Evolutionary conservation across 2,329 filamentous ascomycete genomes (phyloP), one percentile per base, ranked within the genome.

Genomic region (Fusarium citri): DNA sequence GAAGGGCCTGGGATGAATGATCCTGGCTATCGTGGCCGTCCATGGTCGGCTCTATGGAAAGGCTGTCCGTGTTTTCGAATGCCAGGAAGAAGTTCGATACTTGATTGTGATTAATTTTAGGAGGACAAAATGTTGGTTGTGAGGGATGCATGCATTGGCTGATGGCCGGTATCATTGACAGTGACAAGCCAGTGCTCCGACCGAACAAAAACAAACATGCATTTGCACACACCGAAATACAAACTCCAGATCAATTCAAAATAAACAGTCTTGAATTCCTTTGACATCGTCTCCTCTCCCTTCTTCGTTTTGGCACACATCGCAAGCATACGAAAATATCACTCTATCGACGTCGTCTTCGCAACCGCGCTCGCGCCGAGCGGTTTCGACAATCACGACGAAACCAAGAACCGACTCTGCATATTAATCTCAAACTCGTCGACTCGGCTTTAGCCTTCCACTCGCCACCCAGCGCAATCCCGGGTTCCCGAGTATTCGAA

Each of bases 381-480:
- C 5, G 34, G 5, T 37, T 37, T 37, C 34, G 9, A 6, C 2
- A 37, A 37, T 34, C 9, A 34, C 31, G 4, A 34, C 31, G 16
- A 18, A 5, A 3, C 4, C 31, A 2, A 34, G 11, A 43, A 16
- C 14, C 41, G 5, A 43, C 41, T 4, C 3, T 4, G 5, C 3
- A 7, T 23, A 43, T 22, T 4, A 6, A 16, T n/a, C 22, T 18
- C 34, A 37, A 37, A 11, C 34, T 37, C 1, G 34, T 37, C 16
- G 16, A 37, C 34, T n/a, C 34, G 0, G 16, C n/a, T 37, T 18
- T 4, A 18, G 34, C 9, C 6, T 45, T 3, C 16, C 22, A 18
- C 42, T 26, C 16, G 6, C 2, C 15, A 0, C 15, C 22, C 23
- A 18, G 1, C 16, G 16, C 6, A 3, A 10, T 6, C 4, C 10